A percentile compares a stretch with the other conserved stretches of the same genome.
phyloP scores from a whole-genome alignment of 2,329 filamentous ascomycete species.

The Pyrenochaeta sp. region DNA sequence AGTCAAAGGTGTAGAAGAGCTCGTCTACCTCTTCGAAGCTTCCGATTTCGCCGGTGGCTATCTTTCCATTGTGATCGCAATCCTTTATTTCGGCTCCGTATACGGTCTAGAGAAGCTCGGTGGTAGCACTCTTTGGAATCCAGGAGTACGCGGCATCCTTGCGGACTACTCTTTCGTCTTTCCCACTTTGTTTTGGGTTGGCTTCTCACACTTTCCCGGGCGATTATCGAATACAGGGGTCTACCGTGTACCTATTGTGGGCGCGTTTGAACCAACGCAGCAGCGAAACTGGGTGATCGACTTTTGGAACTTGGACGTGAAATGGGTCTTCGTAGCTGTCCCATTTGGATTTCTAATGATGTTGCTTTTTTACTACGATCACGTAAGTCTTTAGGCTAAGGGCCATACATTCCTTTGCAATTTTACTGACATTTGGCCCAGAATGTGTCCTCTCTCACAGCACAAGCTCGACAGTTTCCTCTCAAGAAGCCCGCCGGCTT shows the following conservation, averaged over 20 bases:
- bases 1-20: conserved; percentile 66
- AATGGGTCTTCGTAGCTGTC: conserved; percentile 63
- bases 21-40: conserved; percentile 60
- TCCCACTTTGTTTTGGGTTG: conserved; percentile 63
- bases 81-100: conserved; percentile 62
- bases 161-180: conserved; percentile 60
- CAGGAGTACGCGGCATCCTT: conserved; percentile 56
- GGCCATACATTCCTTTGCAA: neutral
- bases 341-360: conserved; percentile 64
- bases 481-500: conserved; percentile 65
- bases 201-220: conserved; percentile 62
- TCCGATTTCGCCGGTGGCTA: conserved; percentile 56
- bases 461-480: conserved; percentile 62
- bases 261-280: conserved; percentile 59
- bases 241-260: conserved; percentile 53
- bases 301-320: conserved; percentile 62
- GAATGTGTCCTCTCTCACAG: conserved; percentile 62
- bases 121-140: conserved; percentile 54
- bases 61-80: conserved; percentile 59
- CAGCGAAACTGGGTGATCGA: conserved; percentile 59
- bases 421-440: conserved; percentile 12
- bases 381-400: conserved; percentile 44
- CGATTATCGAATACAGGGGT: conserved; percentile 53
- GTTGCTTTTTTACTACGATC: conserved; percentile 66
- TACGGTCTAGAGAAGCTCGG: conserved; percentile 61